Evolutionary conservation across 148 eudicot genomes (phyloP), one percentile per base, ranked within the genome.

Genomic region (Rhododendron kiyosumense): DNA sequence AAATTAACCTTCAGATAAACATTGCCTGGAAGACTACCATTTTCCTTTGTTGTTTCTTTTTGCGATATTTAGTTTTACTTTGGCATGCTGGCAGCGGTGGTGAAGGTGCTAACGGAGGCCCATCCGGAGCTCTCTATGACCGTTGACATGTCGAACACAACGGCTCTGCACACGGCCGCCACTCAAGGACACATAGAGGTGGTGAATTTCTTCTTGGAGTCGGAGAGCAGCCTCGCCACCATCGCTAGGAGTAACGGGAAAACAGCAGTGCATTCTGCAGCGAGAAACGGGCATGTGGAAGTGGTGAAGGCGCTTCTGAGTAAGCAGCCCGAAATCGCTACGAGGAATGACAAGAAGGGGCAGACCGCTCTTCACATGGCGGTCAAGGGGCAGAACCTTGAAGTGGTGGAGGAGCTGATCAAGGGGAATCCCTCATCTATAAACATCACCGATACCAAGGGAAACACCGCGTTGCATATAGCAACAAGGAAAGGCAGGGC

Each of bases 321-420:
- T n/a, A 91, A 89, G 85, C 96, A 93, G 86, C 96, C 96, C 0
- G 90, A 88, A 54, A 85, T 93, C 28, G 85, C 94, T 14, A 81
- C 88, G 3, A 89, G 97, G 76, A 91, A 87, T 22, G 98, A 95
- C 75, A 95, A 93, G 90, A 95, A 95, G 90, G 97, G 98, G 9
- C 98, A 95, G 83, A 95, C 97, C 3, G 94, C 97, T 32, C 97
- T 95, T 90, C 98, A 94, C 88, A 95, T 95, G 98, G 98, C 97
- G 0, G 97, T 87, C 26, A 95, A 95, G 86, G 95, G 98, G 38
- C 98, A 93, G 86, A 95, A 88, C 86, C 89, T 91, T 57, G 96
- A 92, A 85, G 90, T 95, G 63, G 98, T 94, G 48, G 95, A 90
- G 87, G 94, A 91, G 91, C 91, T 95, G 75, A 94, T 94, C 34